These are phyloP conservation scores for Tilletiaria anomala DNA, from an alignment of 1,284 basidiomycete species.

Conservation along the genomic window DNA sequence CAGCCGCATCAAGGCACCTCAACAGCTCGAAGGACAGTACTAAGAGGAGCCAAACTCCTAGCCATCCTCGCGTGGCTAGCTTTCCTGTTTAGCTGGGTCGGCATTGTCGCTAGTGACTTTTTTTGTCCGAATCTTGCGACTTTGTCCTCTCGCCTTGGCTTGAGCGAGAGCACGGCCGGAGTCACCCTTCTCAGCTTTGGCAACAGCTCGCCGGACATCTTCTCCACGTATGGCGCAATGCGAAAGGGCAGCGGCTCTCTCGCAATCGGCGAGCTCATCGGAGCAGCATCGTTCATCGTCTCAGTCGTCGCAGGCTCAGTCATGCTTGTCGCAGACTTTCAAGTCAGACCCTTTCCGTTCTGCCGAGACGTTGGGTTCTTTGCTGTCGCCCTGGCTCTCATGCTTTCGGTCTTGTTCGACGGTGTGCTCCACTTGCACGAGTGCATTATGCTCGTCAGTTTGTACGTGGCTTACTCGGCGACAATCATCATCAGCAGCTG, in stretches of 20 bases:
- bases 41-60: no score
- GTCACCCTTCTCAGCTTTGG: slow-evolving; percentile 37
- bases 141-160: slow-evolving; percentile 22
- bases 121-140: slow-evolving; percentile 36
- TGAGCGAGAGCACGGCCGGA: slow-evolving; percentile 36
- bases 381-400: slow-evolving; percentile 57
- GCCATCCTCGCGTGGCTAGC: slow-evolving; percentile 22
- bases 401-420: slow-evolving; percentile 67
- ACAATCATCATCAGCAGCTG: slow-evolving; percentile 64
- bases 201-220: slow-evolving; percentile 46
- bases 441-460: slow-evolving; percentile 54
- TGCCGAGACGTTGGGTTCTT: slow-evolving; percentile 89
- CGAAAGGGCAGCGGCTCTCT: slow-evolving; percentile 67
- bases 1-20: no score
- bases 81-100: slow-evolving; percentile 32
- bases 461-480: slow-evolving; percentile 66
- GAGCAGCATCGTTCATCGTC: slow-evolving; percentile 87
- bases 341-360: slow-evolving; percentile 64
- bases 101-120: slow-evolving; percentile 35
- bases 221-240: slow-evolving; percentile 89
- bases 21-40: no score
- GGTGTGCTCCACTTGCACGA: slow-evolving; percentile 60
- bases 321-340: slow-evolving; percentile 86
- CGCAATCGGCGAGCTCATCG: slow-evolving; percentile 85
- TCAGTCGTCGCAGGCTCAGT: slow-evolving; percentile 87